Base-by-base conservation (phyloP, 1,284 basidiomycete genomes). In the Austroboletus novae-zelandiae region DNA sequence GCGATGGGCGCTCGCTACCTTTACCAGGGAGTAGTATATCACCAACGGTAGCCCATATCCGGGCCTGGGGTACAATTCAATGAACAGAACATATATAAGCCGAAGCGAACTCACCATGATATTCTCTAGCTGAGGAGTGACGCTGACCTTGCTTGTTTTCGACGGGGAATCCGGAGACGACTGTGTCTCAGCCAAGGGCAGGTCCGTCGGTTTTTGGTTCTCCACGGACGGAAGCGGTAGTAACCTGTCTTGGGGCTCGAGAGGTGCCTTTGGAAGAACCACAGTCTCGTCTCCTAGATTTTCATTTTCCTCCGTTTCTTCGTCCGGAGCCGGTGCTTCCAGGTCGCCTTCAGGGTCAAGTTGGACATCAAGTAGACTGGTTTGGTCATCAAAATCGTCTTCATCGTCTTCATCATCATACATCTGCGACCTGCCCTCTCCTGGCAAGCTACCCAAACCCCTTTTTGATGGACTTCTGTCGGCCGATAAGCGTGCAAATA, bases 31-130 rank as follows among this genome's bases (percentile, higher is more conserved):
- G 77, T 31, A 89, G 74, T 39, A 81, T 69, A 42, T 88, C 85
- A 30, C 82, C 79, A 9, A 83, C 71, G 7, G 82, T 79, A 13
- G 70, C 56, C 86, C 86, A 89, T 57, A 89, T 83, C 60, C 81
- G 87, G 32, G 74, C 62, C 87, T 89, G 54, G 11, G 42, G 45
- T 40, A 18, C 25, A 8, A 29, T 50, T 47, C 23, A 43, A 29
- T 7, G 31, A 44, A 43, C 1, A 35, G 9, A n/a, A 8, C 5
- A 18, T 11, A 35, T 40, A 47, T 9, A 3, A 35, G 27, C 2
- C 14, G 9, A 32, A 47, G 2, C 6, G 42, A 13, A 72, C 80
- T 52, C 64, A 81, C 86, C 45, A 77, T 74, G 46, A 86, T 82
- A 29, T 71, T 73, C 57, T 88, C 84, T 23, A 85, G 68, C 50